Base-by-base conservation (phyloP, 2,329 filamentous ascomycete genomes). In the Colletotrichum sojae region DNA sequence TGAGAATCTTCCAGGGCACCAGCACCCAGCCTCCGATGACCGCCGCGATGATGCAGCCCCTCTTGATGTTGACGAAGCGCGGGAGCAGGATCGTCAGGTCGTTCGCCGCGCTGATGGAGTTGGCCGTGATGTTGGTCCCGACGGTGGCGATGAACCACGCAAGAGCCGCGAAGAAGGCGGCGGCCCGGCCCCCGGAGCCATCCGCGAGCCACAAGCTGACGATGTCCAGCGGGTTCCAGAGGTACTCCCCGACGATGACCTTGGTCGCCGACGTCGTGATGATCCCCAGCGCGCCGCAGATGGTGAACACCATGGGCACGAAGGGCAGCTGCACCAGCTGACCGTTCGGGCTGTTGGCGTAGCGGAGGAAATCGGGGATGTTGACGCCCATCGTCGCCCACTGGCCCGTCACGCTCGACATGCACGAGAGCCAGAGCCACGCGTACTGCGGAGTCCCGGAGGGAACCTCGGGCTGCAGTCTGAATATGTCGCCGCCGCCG, bases 1-100 rank as follows among this genome's bases (percentile, higher is more conserved):
- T 82, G 18, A 91, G 80, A 66, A 92, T 91, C 78, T 90, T 90
- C 90, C 89, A 91, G 2, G 89, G 89, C 1, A 90, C 88, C 39
- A 91, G 82, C 3, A 84, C 83, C 88, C 88, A 91, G 22, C 85
- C 86, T 0, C 79, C 81, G 20, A 89, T 76, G 4, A 90, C 58
- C 1, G 86, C 86, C 5, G 86, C 84, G 51, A 90, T 78, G 39
- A 90, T 77, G 65, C 85, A 86, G 8, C 88, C 88, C 18, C 88
- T 84, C 8, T 80, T 79, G 73, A 90, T 88, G 71, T 89, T 88
- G 69, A 90, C 76, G 73, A 83, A 88, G 31, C 78, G 78, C 0
- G 87, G 86, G 58, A 83, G 82, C 8, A 89, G 81, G 3, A 85
- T 83, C 1, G 84, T 86, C 53, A 90, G 81, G 75, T 90, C 86